Evolutionary conservation across 2,329 filamentous ascomycete species (phyloP), one percentile per base, ranked within the genome.

Genomic region (Microsporum audouinii): DNA sequence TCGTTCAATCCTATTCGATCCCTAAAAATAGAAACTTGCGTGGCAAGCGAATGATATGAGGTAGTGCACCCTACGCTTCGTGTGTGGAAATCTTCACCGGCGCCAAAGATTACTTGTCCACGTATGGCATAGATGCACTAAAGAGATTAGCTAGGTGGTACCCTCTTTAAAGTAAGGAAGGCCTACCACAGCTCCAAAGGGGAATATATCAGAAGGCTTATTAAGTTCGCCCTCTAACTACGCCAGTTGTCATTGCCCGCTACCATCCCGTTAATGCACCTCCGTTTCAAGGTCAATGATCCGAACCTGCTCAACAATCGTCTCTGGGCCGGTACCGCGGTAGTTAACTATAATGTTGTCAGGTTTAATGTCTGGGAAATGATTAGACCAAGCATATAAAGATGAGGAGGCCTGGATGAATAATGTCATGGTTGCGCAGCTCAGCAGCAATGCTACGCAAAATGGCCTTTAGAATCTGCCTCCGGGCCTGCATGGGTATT

Each of bases 1-100:
- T 71, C 73, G 31, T 72, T 69, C 39, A 78, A 69, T 39, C 74
- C 72, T 2, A 76, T 67, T 65, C 68, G 68, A 60, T 79, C 73
- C 41, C 72, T 73, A 66, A 80, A 80, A 65, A 75, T 76, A 2
- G 77, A 79, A 17, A 79, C 71, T 63, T 79, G 77, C 74, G 72
- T 64, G 76, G 71, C 23, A 79, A 66, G 56, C 78, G 75, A 61
- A 74, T 71, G 53, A 74, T 65, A 34, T 62, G 55, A 57, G 66
- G 65, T 39, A 68, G 58, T 58, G 70, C 71, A 57, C 75, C 71
- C 29, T 72, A 68, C 36, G 75, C 72, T 60, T 70, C 65, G 67
- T 71, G 65, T 66, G 61, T 66, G 41, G 65, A 72, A 65, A 67
- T 72, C 70, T 47, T 72, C 68, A 33, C 73, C 68, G 59, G 69